phyloP scores from a whole-genome alignment of 2,329 filamentous ascomycete genomes.

The Xylariaceae sp. region DNA sequence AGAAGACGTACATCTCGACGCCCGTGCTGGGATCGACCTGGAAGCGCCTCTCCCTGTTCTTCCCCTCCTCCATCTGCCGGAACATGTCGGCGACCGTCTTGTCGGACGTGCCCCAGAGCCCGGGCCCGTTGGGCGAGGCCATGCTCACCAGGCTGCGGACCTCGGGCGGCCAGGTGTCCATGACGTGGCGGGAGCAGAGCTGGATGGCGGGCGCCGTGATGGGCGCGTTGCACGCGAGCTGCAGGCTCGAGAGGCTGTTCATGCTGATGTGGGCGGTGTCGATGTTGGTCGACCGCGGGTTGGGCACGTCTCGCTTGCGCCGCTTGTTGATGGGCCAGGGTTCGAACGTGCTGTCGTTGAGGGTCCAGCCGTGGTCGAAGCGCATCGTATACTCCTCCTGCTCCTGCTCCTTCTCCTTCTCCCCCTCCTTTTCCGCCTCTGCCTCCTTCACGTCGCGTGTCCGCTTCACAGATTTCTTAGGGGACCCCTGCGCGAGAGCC shows the following conservation, averaged over 20 bases:
- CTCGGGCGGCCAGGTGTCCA: slow-evolving; percentile 19
- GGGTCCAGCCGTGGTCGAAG: slow-evolving; percentile 21
- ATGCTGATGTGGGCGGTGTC: slow-evolving; percentile 14
- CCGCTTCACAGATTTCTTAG: background rate
- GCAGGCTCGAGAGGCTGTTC: slow-evolving; percentile 23
- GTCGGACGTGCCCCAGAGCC: slow-evolving; percentile 19
- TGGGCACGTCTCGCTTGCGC: slow-evolving; percentile 21
- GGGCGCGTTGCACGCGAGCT: slow-evolving; percentile 21
- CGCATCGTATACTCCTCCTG: slow-evolving; percentile 17
- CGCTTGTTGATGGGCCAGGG: slow-evolving; percentile 19
- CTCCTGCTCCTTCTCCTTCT: background rate
- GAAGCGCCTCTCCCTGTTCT: background rate
- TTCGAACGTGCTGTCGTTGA: slow-evolving; percentile 22
- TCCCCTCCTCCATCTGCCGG: slow-evolving; percentile 8
- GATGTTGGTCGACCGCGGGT: slow-evolving; percentile 15
- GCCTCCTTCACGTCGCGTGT: background rate
- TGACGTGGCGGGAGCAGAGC: no score
- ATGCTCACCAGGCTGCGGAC: slow-evolving; percentile 10
- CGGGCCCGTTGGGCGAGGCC: slow-evolving; percentile 21
- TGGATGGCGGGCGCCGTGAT: slow-evolving; percentile 15
- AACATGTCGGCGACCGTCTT: slow-evolving; percentile 10
- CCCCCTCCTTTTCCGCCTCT: background rate
- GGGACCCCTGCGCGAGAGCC: no score
- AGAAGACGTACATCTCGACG: slow-evolving; percentile 8
- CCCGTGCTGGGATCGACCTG: background rate